Base-by-base conservation (phyloP, 768 basidiomycete species). In the Sarcodon aspratus region DNA sequence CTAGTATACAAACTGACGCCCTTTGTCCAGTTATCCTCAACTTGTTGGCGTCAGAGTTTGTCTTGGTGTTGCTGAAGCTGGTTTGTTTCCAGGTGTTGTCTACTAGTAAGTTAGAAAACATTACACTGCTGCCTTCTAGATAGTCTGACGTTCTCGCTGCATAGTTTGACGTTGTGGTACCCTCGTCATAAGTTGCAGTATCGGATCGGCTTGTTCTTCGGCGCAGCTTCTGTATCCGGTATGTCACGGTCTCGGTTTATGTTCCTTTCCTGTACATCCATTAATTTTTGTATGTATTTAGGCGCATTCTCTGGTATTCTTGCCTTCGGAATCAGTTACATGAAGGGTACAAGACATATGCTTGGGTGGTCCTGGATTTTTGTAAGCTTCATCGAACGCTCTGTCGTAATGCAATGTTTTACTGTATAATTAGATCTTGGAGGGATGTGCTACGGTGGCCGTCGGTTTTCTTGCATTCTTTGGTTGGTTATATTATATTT, bases 371-470 rank as follows among this genome's bases (percentile, higher is more conserved):
- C 63, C 3, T 63, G 62, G 62, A 65, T 65, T 36, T 65, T 65
- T 49, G 63, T 60, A 36, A 8, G 55, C 50, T 3, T 31, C 45
- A 75, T 42, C 3, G 27, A 42, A 17, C 40, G 5, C 13, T 6
- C 40, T 27, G 21, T 13, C 27, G 3, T 11, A 13, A 13, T 13
- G 15, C 13, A 17, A 8, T 13, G 5, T 17, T 13, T 17, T 2
- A 8, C 9, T 5, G 13, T 8, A 15, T 6, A 13, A 42, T 5
- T 27, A 9, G 40, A 9, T 42, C 9, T 13, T 13, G 3, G 8
- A 42, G 40, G 85, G 85, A 7, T 64, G 79, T 18, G 63, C 69
- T 7, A 86, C 84, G 1, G 70, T 84, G 3, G 54, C 70, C 0
- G 75, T 80, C 10, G 82, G 75, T 0, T 21, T 76, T 11, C 44